These are phyloP conservation scores for Eragrostis tef DNA, from an alignment of 202 grass and related monocot species.

Conservation along the genomic window DNA sequence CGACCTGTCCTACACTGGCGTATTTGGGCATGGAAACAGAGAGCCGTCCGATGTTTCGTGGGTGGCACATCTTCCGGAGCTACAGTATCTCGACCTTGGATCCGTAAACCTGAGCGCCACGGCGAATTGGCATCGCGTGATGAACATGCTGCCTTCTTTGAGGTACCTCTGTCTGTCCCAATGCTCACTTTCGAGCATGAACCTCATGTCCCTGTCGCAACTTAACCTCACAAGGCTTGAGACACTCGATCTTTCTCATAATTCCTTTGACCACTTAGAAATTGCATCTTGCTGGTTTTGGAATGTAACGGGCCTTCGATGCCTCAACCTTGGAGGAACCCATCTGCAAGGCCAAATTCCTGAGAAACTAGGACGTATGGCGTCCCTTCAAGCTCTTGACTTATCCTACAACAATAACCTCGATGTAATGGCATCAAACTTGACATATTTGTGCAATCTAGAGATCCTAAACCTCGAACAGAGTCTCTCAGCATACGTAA, in stretches of 20 bases:
- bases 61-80: background rate
- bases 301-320: background rate
- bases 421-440: background rate
- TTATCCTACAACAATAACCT: background rate
- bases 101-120: background rate
- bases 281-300: constrained; percentile 37
- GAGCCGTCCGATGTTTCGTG: background rate
- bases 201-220: background rate
- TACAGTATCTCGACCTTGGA: background rate
- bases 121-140: background rate
- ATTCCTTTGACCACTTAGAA: background rate
- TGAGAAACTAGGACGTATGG: constrained; percentile 9
- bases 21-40: background rate
- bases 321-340: background rate
- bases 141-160: constrained; percentile 17
- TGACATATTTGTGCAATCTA: constrained; percentile 42
- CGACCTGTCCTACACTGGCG: background rate
- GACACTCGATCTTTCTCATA: background rate
- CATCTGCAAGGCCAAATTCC: constrained; percentile 4
- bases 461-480: background rate
- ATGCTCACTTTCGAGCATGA: background rate
- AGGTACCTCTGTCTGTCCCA: background rate
- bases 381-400: background rate
- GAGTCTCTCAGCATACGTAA: background rate
- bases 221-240: constrained; percentile 3